Conservation (phyloP, 2,329 filamentous ascomycete species). For the Botrytis porri region DNA sequence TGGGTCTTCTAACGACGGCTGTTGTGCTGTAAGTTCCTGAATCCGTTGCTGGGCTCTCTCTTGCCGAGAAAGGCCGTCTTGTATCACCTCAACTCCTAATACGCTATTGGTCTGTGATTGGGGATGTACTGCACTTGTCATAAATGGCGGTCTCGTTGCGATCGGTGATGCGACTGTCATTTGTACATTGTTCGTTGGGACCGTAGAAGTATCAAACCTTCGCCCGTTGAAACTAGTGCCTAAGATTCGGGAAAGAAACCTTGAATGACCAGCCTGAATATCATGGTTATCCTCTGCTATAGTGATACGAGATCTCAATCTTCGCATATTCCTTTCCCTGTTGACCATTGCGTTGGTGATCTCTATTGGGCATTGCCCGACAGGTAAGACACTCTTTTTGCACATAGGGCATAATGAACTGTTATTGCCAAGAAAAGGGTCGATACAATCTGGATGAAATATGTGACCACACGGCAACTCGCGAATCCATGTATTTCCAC, state of each 20-base stretch:
- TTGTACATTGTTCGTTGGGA: not conserved
- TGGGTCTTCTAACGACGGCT: slow-evolving; percentile 30
- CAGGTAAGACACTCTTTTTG: slow-evolving; percentile 76
- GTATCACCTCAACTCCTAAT: slow-evolving; percentile 7
- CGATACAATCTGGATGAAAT: slow-evolving; percentile 89
- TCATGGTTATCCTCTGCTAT: slow-evolving; percentile 24
- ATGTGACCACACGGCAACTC: slow-evolving; percentile 89
- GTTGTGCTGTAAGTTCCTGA: slow-evolving; percentile 29
- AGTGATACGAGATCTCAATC: slow-evolving; percentile 35
- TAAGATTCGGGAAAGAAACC: slow-evolving; percentile 21
- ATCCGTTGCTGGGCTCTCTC: slow-evolving; percentile 31
- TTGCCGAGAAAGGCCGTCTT: slow-evolving; percentile 20
- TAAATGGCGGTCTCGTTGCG: slow-evolving; percentile 23
- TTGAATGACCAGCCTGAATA: slow-evolving; percentile 18
- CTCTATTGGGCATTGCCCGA: slow-evolving; percentile 58
- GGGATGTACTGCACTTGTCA: slow-evolving; percentile 17
- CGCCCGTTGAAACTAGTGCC: slow-evolving; percentile 20
- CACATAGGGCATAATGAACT: slow-evolving; percentile 90
- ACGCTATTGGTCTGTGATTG: slow-evolving; percentile 13
- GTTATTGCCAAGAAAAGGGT: slow-evolving; percentile 72
- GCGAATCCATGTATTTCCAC: slow-evolving; percentile 68
- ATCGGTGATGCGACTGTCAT: slow-evolving; percentile 19
- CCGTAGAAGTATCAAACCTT: slow-evolving; percentile 11
- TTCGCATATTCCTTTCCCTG: slow-evolving; percentile 67
- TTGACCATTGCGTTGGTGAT: slow-evolving; percentile 87